These are phyloP conservation scores for Diaporthe citri DNA, from an alignment of 2,329 filamentous ascomycete genomes.

Conservation along the genomic window DNA sequence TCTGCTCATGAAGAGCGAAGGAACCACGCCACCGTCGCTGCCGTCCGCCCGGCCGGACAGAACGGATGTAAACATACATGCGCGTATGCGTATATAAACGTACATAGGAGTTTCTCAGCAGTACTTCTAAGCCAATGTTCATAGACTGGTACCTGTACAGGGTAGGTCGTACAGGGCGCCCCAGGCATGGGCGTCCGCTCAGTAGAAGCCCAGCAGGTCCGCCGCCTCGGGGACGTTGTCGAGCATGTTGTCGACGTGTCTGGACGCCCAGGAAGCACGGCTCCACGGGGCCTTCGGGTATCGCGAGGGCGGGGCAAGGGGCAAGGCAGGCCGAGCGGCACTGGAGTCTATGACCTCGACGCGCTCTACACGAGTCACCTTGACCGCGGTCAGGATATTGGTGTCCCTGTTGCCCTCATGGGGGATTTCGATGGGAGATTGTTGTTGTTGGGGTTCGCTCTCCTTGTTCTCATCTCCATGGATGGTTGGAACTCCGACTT, in stretches of 20 bases:
- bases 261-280: neutral
- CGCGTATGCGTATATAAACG: neutral
- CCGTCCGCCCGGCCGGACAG: neutral
- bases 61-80: neutral
- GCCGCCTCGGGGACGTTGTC: neutral
- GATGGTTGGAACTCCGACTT: conserved; percentile 1
- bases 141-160: neutral
- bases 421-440: neutral
- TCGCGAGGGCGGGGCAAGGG: neutral
- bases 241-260: neutral
- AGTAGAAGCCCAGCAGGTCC: neutral
- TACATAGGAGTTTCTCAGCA: neutral
- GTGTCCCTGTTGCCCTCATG: no score
- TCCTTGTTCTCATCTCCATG: conserved; percentile 3
- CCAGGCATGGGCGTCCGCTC: no score
- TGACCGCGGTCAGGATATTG: neutral
- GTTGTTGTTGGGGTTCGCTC: neutral
- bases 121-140: neutral
- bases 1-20: neutral
- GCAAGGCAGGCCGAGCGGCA: neutral
- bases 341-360: neutral
- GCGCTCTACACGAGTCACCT: neutral
- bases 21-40: neutral
- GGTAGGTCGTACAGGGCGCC: no score
- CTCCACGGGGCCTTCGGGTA: neutral